These are phyloP conservation scores for Platanus orientalis DNA, from an alignment of 164 flowering plant species.

Conservation along the genomic window DNA sequence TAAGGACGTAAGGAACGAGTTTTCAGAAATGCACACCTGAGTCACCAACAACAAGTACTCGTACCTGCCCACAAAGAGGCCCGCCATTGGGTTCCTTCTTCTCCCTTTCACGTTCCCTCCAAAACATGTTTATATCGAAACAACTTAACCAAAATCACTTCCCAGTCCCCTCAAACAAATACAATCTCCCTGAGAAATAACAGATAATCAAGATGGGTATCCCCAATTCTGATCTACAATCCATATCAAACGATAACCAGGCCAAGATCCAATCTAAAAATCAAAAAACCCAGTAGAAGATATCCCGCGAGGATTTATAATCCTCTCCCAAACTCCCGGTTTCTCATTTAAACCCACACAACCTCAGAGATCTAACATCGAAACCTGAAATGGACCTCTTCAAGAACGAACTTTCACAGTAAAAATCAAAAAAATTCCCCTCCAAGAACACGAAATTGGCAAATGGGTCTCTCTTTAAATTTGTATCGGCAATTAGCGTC, in stretches of 20 bases:
- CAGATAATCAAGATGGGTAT: constrained; percentile 7
- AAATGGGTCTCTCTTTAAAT: background rate
- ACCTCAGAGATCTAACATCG: constrained; percentile 15
- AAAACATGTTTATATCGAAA: constrained; percentile 46
- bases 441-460: background rate
- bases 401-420: background rate
- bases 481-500: background rate
- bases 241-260: constrained; percentile 12
- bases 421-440: background rate
- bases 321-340: constrained; percentile 2
- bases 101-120: constrained; percentile 79
- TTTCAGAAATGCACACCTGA: constrained; percentile 45
- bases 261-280: constrained; percentile 14
- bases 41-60: constrained; percentile 83
- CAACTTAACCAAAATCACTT: constrained; percentile 7
- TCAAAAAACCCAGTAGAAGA: background rate
- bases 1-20: background rate
- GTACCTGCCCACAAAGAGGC: constrained; percentile 67
- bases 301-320: constrained; percentile 7
- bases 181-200: constrained; percentile 5
- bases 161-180: constrained; percentile 21
- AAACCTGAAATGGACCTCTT: constrained; percentile 7
- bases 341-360: background rate
- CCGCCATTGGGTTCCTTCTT: constrained; percentile 51
- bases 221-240: constrained; percentile 5